These are phyloP conservation scores for Umbelopsis sp. DNA, from an alignment of 371 early-diverging fungal species.

Conservation along the genomic window DNA sequence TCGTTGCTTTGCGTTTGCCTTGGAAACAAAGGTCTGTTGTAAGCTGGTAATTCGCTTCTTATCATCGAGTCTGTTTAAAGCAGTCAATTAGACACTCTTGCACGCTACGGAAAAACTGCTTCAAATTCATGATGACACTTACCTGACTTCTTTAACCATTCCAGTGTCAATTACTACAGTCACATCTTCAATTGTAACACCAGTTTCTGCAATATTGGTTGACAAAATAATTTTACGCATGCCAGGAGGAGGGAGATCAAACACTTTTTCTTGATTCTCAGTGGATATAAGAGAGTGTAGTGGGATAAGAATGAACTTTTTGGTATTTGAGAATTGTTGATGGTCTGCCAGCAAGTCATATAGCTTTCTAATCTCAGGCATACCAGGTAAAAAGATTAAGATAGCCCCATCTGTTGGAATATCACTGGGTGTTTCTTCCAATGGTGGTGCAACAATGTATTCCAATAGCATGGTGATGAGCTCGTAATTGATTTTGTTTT, in stretches of 20 bases:
- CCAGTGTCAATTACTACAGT: slow-evolving; percentile 95
- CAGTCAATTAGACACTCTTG: not conserved
- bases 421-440: slow-evolving; percentile 20
- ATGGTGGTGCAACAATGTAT: slow-evolving; percentile 51
- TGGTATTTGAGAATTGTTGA: slow-evolving; percentile 43
- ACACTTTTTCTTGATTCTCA: slow-evolving; percentile 69
- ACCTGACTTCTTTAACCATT: slow-evolving; percentile 78
- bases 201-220: slow-evolving; percentile 96
- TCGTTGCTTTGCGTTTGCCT: slow-evolving; percentile 88
- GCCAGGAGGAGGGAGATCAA: slow-evolving; percentile 63
- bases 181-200: slow-evolving; percentile 94
- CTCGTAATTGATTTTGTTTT: slow-evolving; percentile 72
- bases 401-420: slow-evolving; percentile 75
- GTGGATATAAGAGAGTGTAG: slow-evolving; percentile 82
- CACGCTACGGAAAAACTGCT: not conserved
- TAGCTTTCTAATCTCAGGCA: slow-evolving; percentile 73
- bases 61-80: slow-evolving; percentile 59
- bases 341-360: slow-evolving; percentile 60
- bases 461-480: slow-evolving; percentile 66
- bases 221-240: slow-evolving; percentile 86
- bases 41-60: slow-evolving; percentile 70
- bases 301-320: slow-evolving; percentile 64
- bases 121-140: slow-evolving; percentile 8
- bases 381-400: slow-evolving; percentile 89
- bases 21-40: slow-evolving; percentile 71